Percentiles rank a stretch among this genome's conserved stretches.
Evolutionary conservation across 345 rosid genomes (phyloP).

Genomic region (Salix koriyanagi): DNA sequence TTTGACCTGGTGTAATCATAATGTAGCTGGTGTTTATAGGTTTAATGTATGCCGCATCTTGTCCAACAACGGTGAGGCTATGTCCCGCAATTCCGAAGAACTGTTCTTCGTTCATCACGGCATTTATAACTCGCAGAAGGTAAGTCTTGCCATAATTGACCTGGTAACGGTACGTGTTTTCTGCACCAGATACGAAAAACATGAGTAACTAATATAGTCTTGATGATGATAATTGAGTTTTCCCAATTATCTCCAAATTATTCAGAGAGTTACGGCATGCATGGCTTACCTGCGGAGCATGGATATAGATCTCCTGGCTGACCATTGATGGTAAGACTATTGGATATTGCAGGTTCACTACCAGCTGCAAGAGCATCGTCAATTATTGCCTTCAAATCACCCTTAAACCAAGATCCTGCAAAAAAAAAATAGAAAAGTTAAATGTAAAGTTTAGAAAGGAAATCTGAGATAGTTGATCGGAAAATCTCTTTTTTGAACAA

Average conservation of each 20-base stretch:
- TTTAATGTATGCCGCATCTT: conserved; percentile 30
- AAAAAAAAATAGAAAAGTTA: too few relatives aligned
- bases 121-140: conserved; percentile 33
- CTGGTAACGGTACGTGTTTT: conserved; percentile 20
- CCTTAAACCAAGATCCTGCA: conserved; percentile 36
- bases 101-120: conserved; percentile 24
- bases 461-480: too few relatives aligned
- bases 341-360: conserved; percentile 33
- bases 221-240: not conserved
- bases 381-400: conserved; percentile 25
- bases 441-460: too few relatives aligned
- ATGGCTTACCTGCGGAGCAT: conserved; percentile 23
- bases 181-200: conserved; percentile 12
- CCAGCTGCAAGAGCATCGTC: conserved; percentile 22
- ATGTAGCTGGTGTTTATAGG: conserved; percentile 35
- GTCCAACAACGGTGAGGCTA: conserved; percentile 34
- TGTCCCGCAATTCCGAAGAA: conserved; percentile 38
- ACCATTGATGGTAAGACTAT: conserved; percentile 40
- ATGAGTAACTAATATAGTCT: too few relatives aligned
- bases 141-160: conserved; percentile 31
- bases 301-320: conserved; percentile 33
- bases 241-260: not conserved
- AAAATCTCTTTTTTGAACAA: too few relatives aligned
- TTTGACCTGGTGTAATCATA: conserved; percentile 72
- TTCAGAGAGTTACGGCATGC: not conserved